These are phyloP conservation scores for Boletellus emodensis DNA, from an alignment of 768 basidiomycete species.

Conservation along the genomic window DNA sequence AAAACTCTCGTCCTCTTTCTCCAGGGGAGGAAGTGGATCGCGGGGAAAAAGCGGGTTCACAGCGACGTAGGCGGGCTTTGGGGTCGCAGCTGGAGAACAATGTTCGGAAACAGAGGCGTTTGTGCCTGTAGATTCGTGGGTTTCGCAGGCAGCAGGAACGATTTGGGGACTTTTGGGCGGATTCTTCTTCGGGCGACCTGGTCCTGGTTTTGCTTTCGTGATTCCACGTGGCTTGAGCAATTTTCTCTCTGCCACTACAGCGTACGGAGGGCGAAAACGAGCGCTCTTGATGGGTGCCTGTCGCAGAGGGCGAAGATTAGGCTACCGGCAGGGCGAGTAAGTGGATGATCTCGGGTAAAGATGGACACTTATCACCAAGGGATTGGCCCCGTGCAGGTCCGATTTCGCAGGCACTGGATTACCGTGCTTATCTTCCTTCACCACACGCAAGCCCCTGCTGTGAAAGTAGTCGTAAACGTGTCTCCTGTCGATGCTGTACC, in stretches of 20 bases:
- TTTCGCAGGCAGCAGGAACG: conserved; percentile 5
- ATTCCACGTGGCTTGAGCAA: conserved; percentile 24
- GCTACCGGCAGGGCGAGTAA: conserved; percentile 16
- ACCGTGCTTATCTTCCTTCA: conserved; percentile 59
- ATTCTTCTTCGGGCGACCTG: conserved; percentile 28
- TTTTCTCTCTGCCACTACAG: conserved; percentile 14
- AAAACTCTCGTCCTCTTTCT: conserved; percentile 3
- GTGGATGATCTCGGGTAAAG: conserved; percentile 8
- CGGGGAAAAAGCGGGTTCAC: conserved; percentile 29
- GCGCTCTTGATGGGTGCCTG: conserved; percentile 21
- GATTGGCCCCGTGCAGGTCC: conserved; percentile 13
- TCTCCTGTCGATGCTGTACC: conserved; percentile 65
- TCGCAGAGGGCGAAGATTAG: conserved; percentile 30
- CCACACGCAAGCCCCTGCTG: conserved; percentile 55
- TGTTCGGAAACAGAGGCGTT: conserved; percentile 5
- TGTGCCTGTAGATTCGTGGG: conserved; percentile 6
- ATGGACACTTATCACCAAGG: conserved; percentile 19
- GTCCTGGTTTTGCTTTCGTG: conserved; percentile 30
- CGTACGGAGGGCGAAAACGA: conserved; percentile 18
- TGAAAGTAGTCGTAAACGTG: conserved; percentile 82
- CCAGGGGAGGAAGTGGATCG: background rate
- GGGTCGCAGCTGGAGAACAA: conserved; percentile 4
- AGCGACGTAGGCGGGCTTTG: conserved; percentile 11
- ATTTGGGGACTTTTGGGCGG: conserved; percentile 5
- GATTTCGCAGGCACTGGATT: conserved; percentile 36